Conservation (phyloP, 2,329 filamentous ascomycete genomes). For the Colletotrichum chrysophilum region DNA sequence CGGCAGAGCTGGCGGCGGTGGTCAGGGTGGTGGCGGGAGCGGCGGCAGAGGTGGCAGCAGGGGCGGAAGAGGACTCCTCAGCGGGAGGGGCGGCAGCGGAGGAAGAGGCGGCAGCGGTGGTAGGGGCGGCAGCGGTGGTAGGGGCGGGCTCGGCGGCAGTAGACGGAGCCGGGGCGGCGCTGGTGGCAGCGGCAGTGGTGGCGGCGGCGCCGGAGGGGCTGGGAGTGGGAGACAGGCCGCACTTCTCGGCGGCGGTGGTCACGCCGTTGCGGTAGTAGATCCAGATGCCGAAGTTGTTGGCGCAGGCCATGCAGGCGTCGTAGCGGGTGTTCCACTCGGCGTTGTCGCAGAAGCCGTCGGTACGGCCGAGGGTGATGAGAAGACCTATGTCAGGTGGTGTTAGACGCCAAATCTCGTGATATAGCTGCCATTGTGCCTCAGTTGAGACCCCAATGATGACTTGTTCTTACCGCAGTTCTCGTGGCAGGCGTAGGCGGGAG, state of each 20-base stretch:
- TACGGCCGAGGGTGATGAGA: constrained; percentile 39
- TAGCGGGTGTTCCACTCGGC: constrained; percentile 44
- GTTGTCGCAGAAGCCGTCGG: constrained; percentile 40
- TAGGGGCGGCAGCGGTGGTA: neutral
- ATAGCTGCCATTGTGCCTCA: neutral
- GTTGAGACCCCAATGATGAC: neutral
- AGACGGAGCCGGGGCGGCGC: neutral
- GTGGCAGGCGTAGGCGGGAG: constrained; percentile 49
- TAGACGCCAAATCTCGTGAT: neutral
- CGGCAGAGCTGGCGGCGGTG: neutral
- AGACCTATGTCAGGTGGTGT: neutral
- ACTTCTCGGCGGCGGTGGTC: constrained; percentile 30
- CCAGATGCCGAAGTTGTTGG: constrained; percentile 50
- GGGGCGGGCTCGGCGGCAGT: neutral
- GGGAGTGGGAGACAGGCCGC: constrained; percentile 7
- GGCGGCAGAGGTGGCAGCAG: neutral
- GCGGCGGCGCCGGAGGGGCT: constrained; percentile 9
- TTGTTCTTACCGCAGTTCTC: constrained; percentile 46
- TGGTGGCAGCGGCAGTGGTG: neutral
- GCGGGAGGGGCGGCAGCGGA: neutral
- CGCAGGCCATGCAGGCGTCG: constrained; percentile 46
- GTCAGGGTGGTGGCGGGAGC: neutral
- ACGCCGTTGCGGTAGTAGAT: constrained; percentile 44
- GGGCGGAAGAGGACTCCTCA: neutral
- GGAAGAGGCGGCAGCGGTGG: neutral